Evolutionary conservation across 257 asterid species (phyloP).

Genomic region (Eucommia ulmoides): DNA sequence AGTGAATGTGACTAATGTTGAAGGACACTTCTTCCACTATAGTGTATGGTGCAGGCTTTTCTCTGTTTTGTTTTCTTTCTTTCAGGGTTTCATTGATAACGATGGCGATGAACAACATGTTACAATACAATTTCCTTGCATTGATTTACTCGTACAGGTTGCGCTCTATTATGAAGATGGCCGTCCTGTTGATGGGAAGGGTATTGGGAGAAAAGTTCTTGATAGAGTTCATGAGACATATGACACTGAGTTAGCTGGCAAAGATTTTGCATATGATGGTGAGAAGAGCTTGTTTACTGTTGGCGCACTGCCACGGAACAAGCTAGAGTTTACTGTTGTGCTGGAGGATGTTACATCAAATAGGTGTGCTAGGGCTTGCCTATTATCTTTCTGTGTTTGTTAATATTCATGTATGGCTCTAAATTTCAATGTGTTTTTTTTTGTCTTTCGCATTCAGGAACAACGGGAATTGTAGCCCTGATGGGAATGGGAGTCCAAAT

Average conservation of each 20-base stretch:
- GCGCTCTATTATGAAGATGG: slow-evolving; percentile 90
- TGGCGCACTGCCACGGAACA: slow-evolving; percentile 26
- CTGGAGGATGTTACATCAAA: slow-evolving; percentile 15
- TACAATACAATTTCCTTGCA: no score
- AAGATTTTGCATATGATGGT: slow-evolving; percentile 31
- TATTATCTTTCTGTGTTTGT: no score
- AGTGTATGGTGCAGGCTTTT: slow-evolving; percentile 41
- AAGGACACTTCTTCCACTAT: slow-evolving; percentile 77
- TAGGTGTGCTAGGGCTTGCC: slow-evolving; percentile 24
- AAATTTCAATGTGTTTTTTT: no score
- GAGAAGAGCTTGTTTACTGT: slow-evolving; percentile 22
- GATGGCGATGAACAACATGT: no score
- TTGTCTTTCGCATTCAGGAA: slow-evolving; percentile 26
- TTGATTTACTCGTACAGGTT: slow-evolving; percentile 31
- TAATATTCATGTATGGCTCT: no score
- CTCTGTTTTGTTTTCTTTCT: background rate
- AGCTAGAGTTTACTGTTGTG: slow-evolving; percentile 28
- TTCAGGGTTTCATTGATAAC: background rate
- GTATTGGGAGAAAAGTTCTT: slow-evolving; percentile 77
- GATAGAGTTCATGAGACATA: slow-evolving; percentile 76
- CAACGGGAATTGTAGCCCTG: slow-evolving; percentile 23
- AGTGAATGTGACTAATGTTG: slow-evolving; percentile 52
- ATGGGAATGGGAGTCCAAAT: slow-evolving; percentile 25
- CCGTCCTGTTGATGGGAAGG: slow-evolving; percentile 87
- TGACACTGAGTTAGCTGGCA: slow-evolving; percentile 31